Evolutionary conservation across 2,329 filamentous ascomycete species (phyloP), one percentile per base, ranked within the genome.

Genomic region (Setomelanomma holmii): DNA sequence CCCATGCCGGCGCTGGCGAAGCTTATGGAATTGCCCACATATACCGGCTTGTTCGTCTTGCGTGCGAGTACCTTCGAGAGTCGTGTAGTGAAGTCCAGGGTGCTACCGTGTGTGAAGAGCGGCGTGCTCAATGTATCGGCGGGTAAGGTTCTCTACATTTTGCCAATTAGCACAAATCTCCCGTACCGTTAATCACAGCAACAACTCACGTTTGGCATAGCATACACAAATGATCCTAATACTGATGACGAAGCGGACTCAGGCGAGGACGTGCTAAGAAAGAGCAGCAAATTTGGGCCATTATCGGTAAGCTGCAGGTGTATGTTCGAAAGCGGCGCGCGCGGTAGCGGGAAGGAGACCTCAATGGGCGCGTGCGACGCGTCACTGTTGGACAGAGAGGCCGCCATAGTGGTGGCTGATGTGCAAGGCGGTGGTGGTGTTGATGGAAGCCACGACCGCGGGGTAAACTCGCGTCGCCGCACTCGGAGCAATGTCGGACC

Each of bases 141-240:
- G 57, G 76, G 71, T 43, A 75, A 76, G 42, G 72, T 69, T 57
- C 65, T 69, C 78, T 79, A 30, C 2, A 43, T 7, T 33, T 4
- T 14, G 23, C 5, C 1, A 12, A 21, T 64, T 45, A 66, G 66
- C 60, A 33, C 24, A 12, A 10, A 10, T 17, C 20, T 19, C n/a
- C 10, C 39, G 10, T 7, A 20, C 22, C 21, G 14, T 35, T 14
- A 30, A 17, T 10, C 2, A 3, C 33, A 4, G 16, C 1, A 22
- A 19, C 7, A 11, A 71, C 80, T 65, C 79, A 96, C 95, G 77
- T 96, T 89, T 14, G 95, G 93, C 73, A 99, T 85, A 2, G 93
- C 90, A 72, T 96, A 98, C 40, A 98, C 90, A 69, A 98, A 93
- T 43, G 91, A 96, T 3, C 95, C 93, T 75, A 98, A 82, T 1